A percentile compares a stretch with the other conserved stretches of the same genome.
phyloP scores from a whole-genome alignment of 2,329 filamentous ascomycete genomes.

The Periglandula ipomoeae region DNA sequence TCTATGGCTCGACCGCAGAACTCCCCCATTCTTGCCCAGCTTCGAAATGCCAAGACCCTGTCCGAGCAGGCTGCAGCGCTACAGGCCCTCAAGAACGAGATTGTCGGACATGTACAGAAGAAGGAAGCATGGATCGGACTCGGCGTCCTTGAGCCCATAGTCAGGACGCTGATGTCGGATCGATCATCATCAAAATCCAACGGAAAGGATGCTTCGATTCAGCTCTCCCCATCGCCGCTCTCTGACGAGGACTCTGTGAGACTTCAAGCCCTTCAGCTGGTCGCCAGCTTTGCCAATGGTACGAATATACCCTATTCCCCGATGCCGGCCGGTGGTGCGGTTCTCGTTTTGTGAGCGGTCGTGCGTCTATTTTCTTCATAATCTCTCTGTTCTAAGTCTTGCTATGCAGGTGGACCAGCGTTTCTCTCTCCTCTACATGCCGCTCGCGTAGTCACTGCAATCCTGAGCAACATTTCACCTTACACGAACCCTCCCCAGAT shows the following conservation, averaged over 20 bases:
- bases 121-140: conserved; percentile 70
- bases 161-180: conserved; percentile 33
- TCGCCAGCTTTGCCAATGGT: conserved; percentile 81
- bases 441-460: conserved; percentile 55
- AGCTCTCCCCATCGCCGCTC: conserved; percentile 28
- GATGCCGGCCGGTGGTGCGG: not conserved
- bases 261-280: conserved; percentile 74
- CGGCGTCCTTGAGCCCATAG: conserved; percentile 56
- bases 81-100: conserved; percentile 73
- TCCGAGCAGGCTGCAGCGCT: conserved; percentile 52
- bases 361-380: not conserved
- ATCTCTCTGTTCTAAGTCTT: conserved; percentile 33
- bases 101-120: conserved; percentile 77
- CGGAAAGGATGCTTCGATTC: conserved; percentile 29
- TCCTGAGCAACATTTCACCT: conserved; percentile 63
- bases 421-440: conserved; percentile 69
- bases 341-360: not conserved
- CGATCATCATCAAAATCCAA: conserved; percentile 24
- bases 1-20: conserved; percentile 45
- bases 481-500: conserved; percentile 55
- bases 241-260: conserved; percentile 58
- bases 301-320: conserved; percentile 17
- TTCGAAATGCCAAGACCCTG: conserved; percentile 43
- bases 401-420: conserved; percentile 58
- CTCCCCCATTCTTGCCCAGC: conserved; percentile 45